These are phyloP conservation scores for Bryum argenteum DNA, from an alignment of 225 moss, liverwort and hornwort species.

Conservation along the genomic window DNA sequence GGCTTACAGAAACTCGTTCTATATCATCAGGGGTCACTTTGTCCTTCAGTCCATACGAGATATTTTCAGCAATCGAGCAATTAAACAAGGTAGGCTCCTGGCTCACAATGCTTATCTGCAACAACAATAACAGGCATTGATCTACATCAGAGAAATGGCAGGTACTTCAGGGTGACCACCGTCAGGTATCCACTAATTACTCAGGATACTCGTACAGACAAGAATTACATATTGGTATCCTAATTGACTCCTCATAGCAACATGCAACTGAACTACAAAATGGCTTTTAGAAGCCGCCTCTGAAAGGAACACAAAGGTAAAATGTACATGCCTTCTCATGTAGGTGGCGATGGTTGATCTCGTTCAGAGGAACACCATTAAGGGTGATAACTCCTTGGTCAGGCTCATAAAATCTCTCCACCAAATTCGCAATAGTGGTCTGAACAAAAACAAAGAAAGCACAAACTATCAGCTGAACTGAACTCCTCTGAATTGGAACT, in stretches of 20 bases:
- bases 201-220: neutral
- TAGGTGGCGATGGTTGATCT: constrained; percentile 82
- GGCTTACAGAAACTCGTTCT: constrained; percentile 85
- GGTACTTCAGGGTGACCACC: neutral
- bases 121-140: neutral
- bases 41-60: constrained; percentile 77
- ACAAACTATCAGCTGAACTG: neutral
- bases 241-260: neutral
- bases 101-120: constrained; percentile 98
- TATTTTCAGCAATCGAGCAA: constrained; percentile 84
- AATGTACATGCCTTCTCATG: constrained; percentile 68
- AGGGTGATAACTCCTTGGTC: constrained; percentile 77
- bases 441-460: constrained; percentile 31
- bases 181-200: neutral
- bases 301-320: neutral
- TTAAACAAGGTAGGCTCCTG: constrained; percentile 97
- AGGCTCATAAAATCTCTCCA: constrained; percentile 98
- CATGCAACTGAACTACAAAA: neutral
- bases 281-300: constrained; percentile 4
- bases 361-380: constrained; percentile 68
- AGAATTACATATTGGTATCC: neutral
- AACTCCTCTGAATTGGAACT: neutral
- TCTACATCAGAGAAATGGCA: neutral
- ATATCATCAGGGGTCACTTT: constrained; percentile 57
- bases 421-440: constrained; percentile 98